Conservation (phyloP, 805 yeast genomes). For the Saturnispora besseyi region DNA sequence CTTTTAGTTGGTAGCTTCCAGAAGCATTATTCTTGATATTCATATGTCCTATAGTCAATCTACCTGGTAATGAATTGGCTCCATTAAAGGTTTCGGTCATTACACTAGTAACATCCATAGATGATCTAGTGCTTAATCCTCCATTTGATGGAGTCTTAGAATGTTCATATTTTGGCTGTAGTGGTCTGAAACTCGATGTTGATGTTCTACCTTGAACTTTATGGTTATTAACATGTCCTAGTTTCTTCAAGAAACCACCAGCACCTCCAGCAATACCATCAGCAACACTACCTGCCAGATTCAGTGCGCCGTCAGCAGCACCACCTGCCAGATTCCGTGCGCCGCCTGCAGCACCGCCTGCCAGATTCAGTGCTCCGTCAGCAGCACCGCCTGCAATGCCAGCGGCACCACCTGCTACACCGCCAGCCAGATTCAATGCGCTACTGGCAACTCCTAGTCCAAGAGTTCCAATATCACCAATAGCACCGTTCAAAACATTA, state of each 20-base stretch:
- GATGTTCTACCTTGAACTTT: background rate
- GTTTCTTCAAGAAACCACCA: conserved; percentile 16
- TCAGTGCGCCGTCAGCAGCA: conserved; percentile 29
- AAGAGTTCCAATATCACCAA: conserved; percentile 35
- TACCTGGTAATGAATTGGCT: conserved; percentile 39
- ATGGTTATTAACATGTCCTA: background rate
- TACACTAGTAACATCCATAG: conserved; percentile 23
- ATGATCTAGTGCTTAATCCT: conserved; percentile 6
- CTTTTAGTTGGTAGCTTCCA: conserved; percentile 42
- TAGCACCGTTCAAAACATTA: conserved; percentile 27
- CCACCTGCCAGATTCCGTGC: conserved; percentile 36
- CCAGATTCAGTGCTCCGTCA: conserved; percentile 33
- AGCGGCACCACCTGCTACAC: conserved; percentile 30
- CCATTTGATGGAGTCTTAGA: background rate
- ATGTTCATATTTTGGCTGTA: conserved; percentile 1
- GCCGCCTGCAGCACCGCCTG: conserved; percentile 17
- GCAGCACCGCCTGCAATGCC: conserved; percentile 15
- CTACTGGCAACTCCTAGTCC: conserved; percentile 27
- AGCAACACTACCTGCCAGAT: conserved; percentile 32
- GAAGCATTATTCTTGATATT: conserved; percentile 12
- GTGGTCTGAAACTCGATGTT: conserved; percentile 1
- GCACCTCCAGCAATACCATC: conserved; percentile 34
- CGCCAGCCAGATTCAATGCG: conserved; percentile 33
- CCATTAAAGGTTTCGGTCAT: conserved; percentile 21
- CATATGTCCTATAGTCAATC: conserved; percentile 39